A percentile compares a stretch with the other conserved stretches of the same genome.
phyloP scores from a whole-genome alignment of 2,329 filamentous ascomycete genomes.

The Beauveria asiatica region DNA sequence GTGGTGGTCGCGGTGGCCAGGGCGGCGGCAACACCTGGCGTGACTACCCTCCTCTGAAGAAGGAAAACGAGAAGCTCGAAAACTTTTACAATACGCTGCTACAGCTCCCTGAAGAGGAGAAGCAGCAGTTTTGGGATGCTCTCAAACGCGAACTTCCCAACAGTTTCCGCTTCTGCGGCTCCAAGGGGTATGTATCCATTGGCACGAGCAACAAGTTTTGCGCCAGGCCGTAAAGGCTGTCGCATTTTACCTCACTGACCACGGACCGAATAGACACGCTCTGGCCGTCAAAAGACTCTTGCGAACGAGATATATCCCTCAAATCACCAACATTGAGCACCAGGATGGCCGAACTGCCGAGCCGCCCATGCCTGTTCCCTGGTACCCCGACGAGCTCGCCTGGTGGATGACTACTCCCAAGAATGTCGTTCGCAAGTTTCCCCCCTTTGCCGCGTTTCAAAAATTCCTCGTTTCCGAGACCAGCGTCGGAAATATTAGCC shows the following conservation, averaged over 20 bases:
- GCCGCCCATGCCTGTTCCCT: constrained; percentile 71
- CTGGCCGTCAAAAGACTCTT: constrained; percentile 83
- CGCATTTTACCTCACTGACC: not conserved
- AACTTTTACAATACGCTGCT: constrained; percentile 75
- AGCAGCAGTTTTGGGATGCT: constrained; percentile 72
- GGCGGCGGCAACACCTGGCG: constrained; percentile 20
- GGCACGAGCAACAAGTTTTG: not conserved
- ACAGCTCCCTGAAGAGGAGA: constrained; percentile 70
- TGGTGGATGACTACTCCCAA: constrained; percentile 99
- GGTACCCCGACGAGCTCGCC: constrained; percentile 91
- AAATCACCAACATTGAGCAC: constrained; percentile 76
- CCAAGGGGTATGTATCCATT: constrained; percentile 58
- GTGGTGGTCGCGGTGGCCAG: constrained; percentile 24
- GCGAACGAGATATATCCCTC: constrained; percentile 79
- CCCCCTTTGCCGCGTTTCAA: constrained; percentile 91
- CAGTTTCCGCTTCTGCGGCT: constrained; percentile 95
- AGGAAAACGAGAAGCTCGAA: constrained; percentile 79
- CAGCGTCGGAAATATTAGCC: constrained; percentile 91
- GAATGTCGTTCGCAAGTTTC: constrained; percentile 86
- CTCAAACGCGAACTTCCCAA: constrained; percentile 83
- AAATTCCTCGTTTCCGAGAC: constrained; percentile 98
- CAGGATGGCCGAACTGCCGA: constrained; percentile 75
- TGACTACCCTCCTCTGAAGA: constrained; percentile 44
- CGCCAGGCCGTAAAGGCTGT: not conserved
- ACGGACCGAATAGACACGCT: constrained; percentile 57